Percentiles rank a stretch among this genome's conserved stretches.
Conservation (phyloP, 345 rosid genomes). For the Psidium friedrichsthalianum region DNA sequence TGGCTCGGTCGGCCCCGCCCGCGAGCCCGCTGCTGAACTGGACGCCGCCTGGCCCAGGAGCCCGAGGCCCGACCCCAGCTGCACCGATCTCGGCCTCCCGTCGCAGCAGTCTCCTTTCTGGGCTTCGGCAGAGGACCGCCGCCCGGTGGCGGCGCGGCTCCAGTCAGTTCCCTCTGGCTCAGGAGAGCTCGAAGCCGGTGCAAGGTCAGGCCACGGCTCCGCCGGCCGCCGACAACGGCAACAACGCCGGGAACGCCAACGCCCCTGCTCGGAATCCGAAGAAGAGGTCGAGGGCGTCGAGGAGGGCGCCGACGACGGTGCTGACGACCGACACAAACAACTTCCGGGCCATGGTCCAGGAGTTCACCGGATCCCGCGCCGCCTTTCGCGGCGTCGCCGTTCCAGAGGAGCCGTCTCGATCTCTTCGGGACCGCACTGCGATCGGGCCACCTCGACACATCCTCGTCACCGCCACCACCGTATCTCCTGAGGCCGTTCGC, state of each 20-base stretch:
- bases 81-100: slow-evolving; percentile 34
- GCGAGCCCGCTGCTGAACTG: slow-evolving; percentile 25
- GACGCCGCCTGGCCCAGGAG: slow-evolving; percentile 40
- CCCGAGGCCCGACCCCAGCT: slow-evolving; percentile 37
- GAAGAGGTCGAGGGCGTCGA: slow-evolving; percentile 83
- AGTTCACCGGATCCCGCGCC: slow-evolving; percentile 92
- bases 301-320: slow-evolving; percentile 93
- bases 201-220: neutral
- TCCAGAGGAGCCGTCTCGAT: slow-evolving; percentile 53
- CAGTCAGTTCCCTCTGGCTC: neutral
- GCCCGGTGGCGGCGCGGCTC: neutral
- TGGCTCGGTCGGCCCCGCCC: slow-evolving; percentile 2
- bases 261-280: slow-evolving; percentile 44
- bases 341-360: slow-evolving; percentile 97
- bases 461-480: slow-evolving; percentile 22
- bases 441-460: slow-evolving; percentile 17
- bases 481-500: slow-evolving; percentile 20
- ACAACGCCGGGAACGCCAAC: slow-evolving; percentile 11
- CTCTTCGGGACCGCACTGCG: slow-evolving; percentile 45
- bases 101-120: slow-evolving; percentile 18
- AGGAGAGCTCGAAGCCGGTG: neutral
- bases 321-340: slow-evolving; percentile 81
- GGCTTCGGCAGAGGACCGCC: neutral
- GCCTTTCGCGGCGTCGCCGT: slow-evolving; percentile 56
- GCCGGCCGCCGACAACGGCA: slow-evolving; percentile 12